A percentile compares a stretch with the other conserved stretches of the same genome.
These are phyloP conservation scores for Hylodesmum podocarpum DNA, from an alignment of 306 rosid species.

Conservation along the genomic window DNA sequence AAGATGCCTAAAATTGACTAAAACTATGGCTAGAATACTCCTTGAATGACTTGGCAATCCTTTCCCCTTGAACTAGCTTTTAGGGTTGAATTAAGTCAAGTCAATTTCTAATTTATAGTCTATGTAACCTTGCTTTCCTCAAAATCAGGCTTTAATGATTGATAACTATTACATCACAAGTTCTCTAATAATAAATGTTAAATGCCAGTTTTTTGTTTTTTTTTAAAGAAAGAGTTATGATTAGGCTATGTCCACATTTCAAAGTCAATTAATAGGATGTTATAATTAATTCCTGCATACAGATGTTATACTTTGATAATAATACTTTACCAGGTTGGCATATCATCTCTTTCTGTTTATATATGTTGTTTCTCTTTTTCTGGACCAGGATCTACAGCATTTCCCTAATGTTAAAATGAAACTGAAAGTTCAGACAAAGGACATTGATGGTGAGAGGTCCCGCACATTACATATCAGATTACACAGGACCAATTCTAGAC, in stretches of 20 bases:
- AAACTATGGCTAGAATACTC: neutral
- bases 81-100: neutral
- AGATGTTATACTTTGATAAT: neutral
- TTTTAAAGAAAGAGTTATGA: neutral
- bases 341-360: constrained; percentile 22
- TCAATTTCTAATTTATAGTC: neutral
- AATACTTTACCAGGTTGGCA: neutral
- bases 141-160: neutral
- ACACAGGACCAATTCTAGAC: constrained; percentile 69
- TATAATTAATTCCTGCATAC: neutral
- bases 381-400: constrained; percentile 69
- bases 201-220: neutral
- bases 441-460: constrained; percentile 42
- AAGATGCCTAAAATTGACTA: no score
- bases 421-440: constrained; percentile 56
- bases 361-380: constrained; percentile 2
- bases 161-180: neutral
- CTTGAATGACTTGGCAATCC: neutral
- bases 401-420: constrained; percentile 72
- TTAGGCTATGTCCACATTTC: neutral
- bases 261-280: neutral
- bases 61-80: neutral
- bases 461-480: constrained; percentile 59
- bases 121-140: neutral
- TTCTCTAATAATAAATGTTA: neutral